A percentile compares a stretch with the other conserved stretches of the same genome.
phyloP scores from a whole-genome alignment of 1,139 yeast species.

The Geotrichum macrosporum region DNA sequence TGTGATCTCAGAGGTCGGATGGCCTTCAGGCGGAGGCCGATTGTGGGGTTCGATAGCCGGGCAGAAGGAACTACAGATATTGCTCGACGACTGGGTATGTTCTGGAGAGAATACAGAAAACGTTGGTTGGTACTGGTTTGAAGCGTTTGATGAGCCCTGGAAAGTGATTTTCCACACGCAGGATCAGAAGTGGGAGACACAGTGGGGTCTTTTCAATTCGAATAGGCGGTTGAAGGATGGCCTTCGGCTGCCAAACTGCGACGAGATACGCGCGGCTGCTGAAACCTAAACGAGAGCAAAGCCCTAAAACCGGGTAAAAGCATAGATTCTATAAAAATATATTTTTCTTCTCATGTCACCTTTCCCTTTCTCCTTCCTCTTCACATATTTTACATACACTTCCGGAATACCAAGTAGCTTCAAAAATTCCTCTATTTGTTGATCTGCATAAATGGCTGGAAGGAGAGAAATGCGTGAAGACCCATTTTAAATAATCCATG shows the following conservation, averaged over 20 bases:
- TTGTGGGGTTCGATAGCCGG: slow-evolving; percentile 49
- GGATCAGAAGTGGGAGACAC: slow-evolving; percentile 57
- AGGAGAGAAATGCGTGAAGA: slow-evolving; percentile 30
- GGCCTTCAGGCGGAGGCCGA: slow-evolving; percentile 64
- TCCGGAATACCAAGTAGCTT: slow-evolving; percentile 35
- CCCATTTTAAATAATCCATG: slow-evolving; percentile 28
- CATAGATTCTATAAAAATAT: slow-evolving; percentile 9
- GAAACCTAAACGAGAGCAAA: not conserved
- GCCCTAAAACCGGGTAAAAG: slow-evolving; percentile 1
- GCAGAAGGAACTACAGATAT: slow-evolving; percentile 43
- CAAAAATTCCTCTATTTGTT: slow-evolving; percentile 27
- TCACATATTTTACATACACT: slow-evolving; percentile 26
- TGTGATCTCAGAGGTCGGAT: slow-evolving; percentile 60
- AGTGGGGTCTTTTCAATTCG: slow-evolving; percentile 61
- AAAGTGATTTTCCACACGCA: slow-evolving; percentile 50
- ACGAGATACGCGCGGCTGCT: not conserved
- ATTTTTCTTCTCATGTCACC: slow-evolving; percentile 10
- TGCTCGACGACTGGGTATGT: slow-evolving; percentile 54
- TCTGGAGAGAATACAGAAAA: slow-evolving; percentile 30
- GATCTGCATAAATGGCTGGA: slow-evolving; percentile 37
- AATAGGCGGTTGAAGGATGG: slow-evolving; percentile 46
- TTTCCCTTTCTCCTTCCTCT: slow-evolving; percentile 17
- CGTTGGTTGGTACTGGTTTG: slow-evolving; percentile 59
- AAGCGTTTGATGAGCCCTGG: slow-evolving; percentile 75
- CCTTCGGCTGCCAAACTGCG: slow-evolving; percentile 15